Percentiles rank a stretch among this genome's conserved stretches.
Evolutionary conservation across 2,329 filamentous ascomycete genomes (phyloP).

Genomic region (Beauveria medogensis): DNA sequence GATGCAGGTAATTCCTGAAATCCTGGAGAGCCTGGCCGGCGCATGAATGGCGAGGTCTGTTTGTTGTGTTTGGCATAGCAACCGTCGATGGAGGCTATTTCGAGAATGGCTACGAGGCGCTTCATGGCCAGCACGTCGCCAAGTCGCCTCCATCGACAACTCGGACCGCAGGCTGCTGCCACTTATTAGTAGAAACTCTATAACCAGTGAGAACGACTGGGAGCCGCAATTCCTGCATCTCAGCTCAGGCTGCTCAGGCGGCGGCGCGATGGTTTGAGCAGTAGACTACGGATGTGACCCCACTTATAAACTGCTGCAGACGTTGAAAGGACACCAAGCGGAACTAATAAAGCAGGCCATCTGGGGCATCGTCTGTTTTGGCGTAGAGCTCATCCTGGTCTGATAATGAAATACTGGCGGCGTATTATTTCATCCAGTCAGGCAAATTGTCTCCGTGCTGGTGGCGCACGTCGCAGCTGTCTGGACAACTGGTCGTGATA

Average conservation of each 20-base stretch:
- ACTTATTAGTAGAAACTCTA: background rate
- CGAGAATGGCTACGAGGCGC: background rate
- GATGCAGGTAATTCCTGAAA: background rate
- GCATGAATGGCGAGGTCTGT: background rate
- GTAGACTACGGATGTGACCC: background rate
- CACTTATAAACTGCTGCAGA: background rate
- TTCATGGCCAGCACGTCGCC: background rate
- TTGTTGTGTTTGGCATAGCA: background rate
- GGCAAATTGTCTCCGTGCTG: background rate
- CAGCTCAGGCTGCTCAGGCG: background rate
- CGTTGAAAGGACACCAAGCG: background rate
- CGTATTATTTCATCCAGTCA: background rate
- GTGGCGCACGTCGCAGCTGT: background rate
- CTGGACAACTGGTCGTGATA: background rate
- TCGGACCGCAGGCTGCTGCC: background rate
- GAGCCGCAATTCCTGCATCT: background rate
- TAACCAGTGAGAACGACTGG: background rate
- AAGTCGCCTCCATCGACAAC: background rate
- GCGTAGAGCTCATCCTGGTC: background rate
- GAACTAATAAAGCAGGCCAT: background rate
- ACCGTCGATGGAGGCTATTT: background rate
- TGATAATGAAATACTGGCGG: background rate
- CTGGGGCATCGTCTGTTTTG: conserved; percentile 7
- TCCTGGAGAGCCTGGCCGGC: background rate
- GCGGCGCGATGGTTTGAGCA: background rate